Evolutionary conservation across 2,329 filamentous ascomycete species (phyloP).

Genomic region (Pyrenophora tritici-repentis): DNA sequence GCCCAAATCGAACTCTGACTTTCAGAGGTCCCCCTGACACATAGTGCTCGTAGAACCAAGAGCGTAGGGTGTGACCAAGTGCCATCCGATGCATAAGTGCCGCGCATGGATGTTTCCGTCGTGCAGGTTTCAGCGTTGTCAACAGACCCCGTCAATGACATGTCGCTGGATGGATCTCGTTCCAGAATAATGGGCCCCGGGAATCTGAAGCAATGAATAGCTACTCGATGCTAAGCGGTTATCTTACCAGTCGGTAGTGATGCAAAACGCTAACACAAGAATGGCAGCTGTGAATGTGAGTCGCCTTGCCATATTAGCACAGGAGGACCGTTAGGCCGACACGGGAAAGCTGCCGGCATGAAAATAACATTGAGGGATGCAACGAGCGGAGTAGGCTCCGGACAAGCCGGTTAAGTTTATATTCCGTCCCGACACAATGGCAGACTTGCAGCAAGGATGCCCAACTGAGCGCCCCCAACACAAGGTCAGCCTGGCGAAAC

Average conservation of each 20-base stretch:
- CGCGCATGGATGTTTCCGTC: neutral
- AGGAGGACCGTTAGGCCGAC: neutral
- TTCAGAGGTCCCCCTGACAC: neutral
- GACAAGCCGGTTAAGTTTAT: neutral
- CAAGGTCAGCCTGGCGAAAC: constrained; percentile 5
- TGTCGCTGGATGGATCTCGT: too few species aligned
- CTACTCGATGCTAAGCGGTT: neutral
- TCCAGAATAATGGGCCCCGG: too few species aligned
- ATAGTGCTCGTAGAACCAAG: neutral
- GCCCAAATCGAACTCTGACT: neutral
- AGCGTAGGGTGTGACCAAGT: neutral
- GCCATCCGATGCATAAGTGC: constrained; percentile 1
- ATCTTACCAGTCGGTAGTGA: neutral
- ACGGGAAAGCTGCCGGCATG: neutral
- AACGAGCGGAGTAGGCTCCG: constrained; percentile 9
- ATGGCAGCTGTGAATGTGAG: neutral
- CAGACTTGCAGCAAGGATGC: constrained; percentile 2
- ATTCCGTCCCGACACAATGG: constrained; percentile 6
- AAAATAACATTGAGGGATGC: neutral
- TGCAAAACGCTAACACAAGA: neutral
- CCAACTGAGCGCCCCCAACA: constrained; percentile 4
- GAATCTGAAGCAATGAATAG: neutral
- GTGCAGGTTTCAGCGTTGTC: neutral
- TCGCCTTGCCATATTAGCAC: neutral
- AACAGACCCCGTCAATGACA: too few species aligned